Evolutionary conservation across 345 rosid genomes (phyloP), one percentile per base, ranked within the genome.

Genomic region (Eucalyptus cladocalyx): DNA sequence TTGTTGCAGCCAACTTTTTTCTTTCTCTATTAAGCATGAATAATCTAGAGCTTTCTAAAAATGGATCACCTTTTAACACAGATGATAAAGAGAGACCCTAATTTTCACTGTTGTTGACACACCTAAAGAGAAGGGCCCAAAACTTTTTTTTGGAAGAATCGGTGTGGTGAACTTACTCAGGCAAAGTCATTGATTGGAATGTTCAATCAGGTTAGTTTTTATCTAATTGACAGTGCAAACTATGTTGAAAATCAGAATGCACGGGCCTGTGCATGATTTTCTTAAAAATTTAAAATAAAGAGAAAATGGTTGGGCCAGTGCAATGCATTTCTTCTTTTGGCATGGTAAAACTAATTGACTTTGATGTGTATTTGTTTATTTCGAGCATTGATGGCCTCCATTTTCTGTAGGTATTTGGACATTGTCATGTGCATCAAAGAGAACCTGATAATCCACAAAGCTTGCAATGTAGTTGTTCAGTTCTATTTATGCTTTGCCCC

Each of bases 101-200:
- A 47, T 47, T 47, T 47, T 3, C 56, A 88, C 58, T 15, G 80
- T 91, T 72, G 97, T 94, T 90, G 93, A 88, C 49, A 95, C 96
- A 48, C 97, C 98, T 32, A 97, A 95, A 96, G 91, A 88, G 94
- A 95, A 90, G 94, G 96, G 24, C 87, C 87, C 49, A 96, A 90
- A 89, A 92, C 93, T 89, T 65, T 86, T 86, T 94, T 94, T 88
- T 91, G 94, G 95, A 91, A 93, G 92, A 96, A 89, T 89, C 91
- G 93, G 89, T 94, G 87, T 88, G 91, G 92, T 87, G 95, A 94
- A 67, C 90, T 88, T 88, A 87, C 91, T 81, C 93, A 86, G 51
- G 87, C 88, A 45, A 94, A 89, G 86, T 88, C 93, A 72, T 60
- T 88, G 4, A 80, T 56, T 87, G 88, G 88, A 93, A 87, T 91